A percentile compares a stretch with the other conserved stretches of the same genome.
These are phyloP conservation scores for Sphagnum fallax DNA, from an alignment of 228 moss, liverwort and hornwort genomes.

Conservation along the genomic window DNA sequence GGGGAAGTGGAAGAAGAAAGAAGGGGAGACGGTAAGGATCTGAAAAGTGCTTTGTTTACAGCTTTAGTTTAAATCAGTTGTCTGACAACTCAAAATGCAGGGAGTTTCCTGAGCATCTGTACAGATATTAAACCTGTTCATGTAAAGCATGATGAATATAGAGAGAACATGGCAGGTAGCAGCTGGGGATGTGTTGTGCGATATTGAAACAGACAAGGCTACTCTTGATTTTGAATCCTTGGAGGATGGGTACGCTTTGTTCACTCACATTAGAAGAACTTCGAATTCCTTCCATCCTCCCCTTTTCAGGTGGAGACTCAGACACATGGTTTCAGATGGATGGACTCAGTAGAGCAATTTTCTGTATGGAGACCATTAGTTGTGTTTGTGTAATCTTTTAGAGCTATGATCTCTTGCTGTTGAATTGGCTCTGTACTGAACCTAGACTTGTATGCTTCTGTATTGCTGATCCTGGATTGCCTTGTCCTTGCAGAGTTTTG, in stretches of 20 bases:
- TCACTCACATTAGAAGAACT: not conserved
- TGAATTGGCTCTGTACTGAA: not conserved
- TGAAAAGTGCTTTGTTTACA: not conserved
- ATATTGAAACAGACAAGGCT: constrained; percentile 95
- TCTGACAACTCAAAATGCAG: not conserved
- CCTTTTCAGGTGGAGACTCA: too few species aligned
- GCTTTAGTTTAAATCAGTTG: not conserved
- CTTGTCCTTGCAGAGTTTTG: constrained; percentile 44
- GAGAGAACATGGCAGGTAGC: constrained; percentile 36
- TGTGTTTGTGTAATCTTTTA: not conserved
- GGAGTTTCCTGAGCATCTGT: not conserved
- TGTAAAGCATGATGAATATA: not conserved
- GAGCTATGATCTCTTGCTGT: not conserved
- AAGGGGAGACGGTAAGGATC: constrained; percentile 65
- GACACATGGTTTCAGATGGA: not conserved
- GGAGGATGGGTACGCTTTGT: constrained; percentile 74
- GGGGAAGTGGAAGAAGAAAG: constrained; percentile 82
- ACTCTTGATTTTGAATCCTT: constrained; percentile 91
- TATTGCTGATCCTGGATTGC: not conserved
- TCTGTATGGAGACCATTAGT: not conserved
- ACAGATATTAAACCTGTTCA: not conserved
- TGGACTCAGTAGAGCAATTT: not conserved
- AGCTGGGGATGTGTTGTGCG: constrained; percentile 81
- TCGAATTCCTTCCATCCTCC: too few species aligned
- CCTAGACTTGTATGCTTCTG: not conserved